Base-by-base conservation (phyloP, 768 basidiomycete species). In the Auriscalpium orientale region DNA sequence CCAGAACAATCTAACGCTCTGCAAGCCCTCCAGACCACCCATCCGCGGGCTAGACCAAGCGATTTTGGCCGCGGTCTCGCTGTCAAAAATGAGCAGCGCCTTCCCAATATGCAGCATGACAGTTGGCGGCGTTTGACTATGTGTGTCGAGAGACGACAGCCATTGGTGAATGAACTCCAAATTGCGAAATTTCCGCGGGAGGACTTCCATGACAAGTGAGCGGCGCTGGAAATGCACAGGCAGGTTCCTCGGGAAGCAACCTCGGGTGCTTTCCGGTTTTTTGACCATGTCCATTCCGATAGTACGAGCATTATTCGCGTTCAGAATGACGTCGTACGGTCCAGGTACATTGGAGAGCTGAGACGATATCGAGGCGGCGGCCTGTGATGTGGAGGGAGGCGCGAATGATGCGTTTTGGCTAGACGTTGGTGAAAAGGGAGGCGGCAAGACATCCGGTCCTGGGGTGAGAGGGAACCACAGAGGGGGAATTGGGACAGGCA, bases 161-260 rank as follows among this genome's bases (percentile, higher is more conserved):
- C 83, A 18, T 59, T 63, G 43, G 70, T 69, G 36, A 78, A 67
- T 60, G 72, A 81, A 21, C 72, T 70, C 4, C 59, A 61, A 13
- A 5, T 68, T 73, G 46, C 80, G 76, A 59, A 74, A 71, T 4
- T 71, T 64, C 57, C 79, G 80, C 1, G 81, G 82, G 6, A 84
- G 67, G 52, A 76, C 75, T 58, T 83, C 80, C 68, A 84, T 75
- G 22, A 84, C 78, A 33, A 84, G 67, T 1, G 81, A 80, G 13
- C 78, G 72, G 2, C 28, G 28, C 7, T 28, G 28, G 28, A 28
- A 28, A 28, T 28, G 28, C 28, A 28, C 28, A 28, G 28, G 28
- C 28, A 28, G 28, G 28, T 4, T 7, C 48, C 51, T 56, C 44
- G 53, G 33, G 15, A 61, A 59, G n/a, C 18, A 43, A 38, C 60